A percentile compares a stretch with the other conserved stretches of the same genome.
phyloP scores from a whole-genome alignment of 1,284 basidiomycete genomes.

The Trametes versicolor region DNA sequence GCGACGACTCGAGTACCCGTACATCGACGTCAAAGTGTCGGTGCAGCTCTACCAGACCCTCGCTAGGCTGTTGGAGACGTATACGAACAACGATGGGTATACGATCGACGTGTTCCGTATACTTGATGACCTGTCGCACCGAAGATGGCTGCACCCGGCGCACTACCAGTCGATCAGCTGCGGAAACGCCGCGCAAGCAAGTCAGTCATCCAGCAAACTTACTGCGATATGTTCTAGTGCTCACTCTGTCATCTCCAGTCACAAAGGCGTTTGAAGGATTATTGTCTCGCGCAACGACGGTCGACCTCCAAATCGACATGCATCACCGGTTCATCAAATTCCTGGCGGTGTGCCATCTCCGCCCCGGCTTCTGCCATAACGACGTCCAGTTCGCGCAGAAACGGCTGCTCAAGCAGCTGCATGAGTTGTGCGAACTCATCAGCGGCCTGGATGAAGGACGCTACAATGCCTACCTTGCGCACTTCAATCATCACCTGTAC shows the following conservation, averaged over 20 bases:
- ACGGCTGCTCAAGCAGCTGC: neutral
- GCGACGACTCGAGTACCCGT: neutral
- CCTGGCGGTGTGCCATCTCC: neutral
- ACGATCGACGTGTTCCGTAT: neutral
- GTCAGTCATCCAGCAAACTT: neutral
- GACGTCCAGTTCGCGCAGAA: neutral
- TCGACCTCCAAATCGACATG: neutral
- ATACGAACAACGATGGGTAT: neutral
- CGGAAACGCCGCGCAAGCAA: neutral
- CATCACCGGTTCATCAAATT: neutral
- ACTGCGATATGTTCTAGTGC: neutral
- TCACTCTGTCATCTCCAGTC: neutral
- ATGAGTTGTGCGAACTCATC: neutral
- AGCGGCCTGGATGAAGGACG: neutral
- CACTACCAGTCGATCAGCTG: conserved; percentile 1
- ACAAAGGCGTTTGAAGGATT: neutral
- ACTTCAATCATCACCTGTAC: neutral
- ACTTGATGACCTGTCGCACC: neutral
- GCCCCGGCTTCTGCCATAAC: neutral
- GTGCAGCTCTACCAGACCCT: neutral
- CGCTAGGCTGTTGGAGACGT: neutral
- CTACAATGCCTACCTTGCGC: neutral
- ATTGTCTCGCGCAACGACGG: neutral
- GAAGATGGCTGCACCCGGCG: neutral
- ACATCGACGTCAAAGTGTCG: neutral